Conservation (phyloP, 2,329 filamentous ascomycete species). For the Niveomyces coronatus region DNA sequence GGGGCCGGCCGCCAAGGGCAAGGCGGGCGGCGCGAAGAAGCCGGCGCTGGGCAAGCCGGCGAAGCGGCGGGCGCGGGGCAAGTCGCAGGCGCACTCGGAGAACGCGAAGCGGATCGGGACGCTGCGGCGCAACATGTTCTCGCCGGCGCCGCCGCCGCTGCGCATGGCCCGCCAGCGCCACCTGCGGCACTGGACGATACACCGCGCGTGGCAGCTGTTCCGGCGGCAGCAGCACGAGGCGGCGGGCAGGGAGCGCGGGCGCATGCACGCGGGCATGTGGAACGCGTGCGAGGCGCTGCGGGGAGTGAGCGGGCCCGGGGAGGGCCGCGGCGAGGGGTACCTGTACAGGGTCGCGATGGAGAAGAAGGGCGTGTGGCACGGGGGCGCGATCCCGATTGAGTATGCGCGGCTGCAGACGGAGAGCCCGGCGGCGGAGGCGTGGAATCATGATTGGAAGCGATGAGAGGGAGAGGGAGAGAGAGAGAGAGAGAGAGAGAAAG, state of each 20-base stretch:
- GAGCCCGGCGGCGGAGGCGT: slow-evolving; percentile 65
- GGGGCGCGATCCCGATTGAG: slow-evolving; percentile 75
- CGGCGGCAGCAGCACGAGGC: slow-evolving; percentile 55
- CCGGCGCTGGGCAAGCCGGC: slow-evolving; percentile 11
- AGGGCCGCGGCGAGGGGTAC: slow-evolving; percentile 51
- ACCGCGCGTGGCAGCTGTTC: slow-evolving; percentile 85
- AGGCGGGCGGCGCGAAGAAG: slow-evolving; percentile 10
- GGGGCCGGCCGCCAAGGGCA: too few relatives aligned
- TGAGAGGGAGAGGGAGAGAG: slow-evolving; percentile 14
- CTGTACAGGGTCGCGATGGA: slow-evolving; percentile 82
- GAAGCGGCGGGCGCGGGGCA: slow-evolving; percentile 13
- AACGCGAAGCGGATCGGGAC: slow-evolving; percentile 33
- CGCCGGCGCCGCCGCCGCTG: slow-evolving; percentile 54
- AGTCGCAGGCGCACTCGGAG: slow-evolving; percentile 17
- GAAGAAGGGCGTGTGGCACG: slow-evolving; percentile 74
- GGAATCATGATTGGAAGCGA: slow-evolving; percentile 89
- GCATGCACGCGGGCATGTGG: slow-evolving; percentile 73
- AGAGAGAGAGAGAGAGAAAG: not conserved
- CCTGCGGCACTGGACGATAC: slow-evolving; percentile 97
- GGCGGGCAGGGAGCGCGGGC: slow-evolving; percentile 61
- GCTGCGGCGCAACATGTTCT: slow-evolving; percentile 38
- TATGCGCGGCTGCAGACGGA: slow-evolving; percentile 81
- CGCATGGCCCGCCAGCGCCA: slow-evolving; percentile 79
- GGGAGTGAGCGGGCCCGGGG: slow-evolving; percentile 42
- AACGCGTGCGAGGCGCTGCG: slow-evolving; percentile 78